Evolutionary conservation across 2,329 filamentous ascomycete genomes (phyloP).

Genomic region (Aspergillus ustus): DNA sequence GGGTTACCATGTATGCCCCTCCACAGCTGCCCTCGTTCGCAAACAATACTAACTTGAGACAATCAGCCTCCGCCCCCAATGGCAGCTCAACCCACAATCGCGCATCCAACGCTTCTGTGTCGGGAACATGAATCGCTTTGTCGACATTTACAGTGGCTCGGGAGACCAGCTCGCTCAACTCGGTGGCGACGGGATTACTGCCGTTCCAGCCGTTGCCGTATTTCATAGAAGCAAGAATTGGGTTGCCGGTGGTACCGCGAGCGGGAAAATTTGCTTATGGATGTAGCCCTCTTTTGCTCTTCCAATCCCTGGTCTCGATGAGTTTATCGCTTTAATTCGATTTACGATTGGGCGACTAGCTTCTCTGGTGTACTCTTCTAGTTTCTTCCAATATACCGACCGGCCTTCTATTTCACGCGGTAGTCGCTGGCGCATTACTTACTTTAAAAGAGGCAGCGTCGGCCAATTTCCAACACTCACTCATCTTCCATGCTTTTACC

Average conservation of each 20-base stretch:
- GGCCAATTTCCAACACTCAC: too few relatives aligned
- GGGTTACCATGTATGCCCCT: slow-evolving; percentile 76
- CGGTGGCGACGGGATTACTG: slow-evolving; percentile 87
- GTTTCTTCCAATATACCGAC: too few relatives aligned
- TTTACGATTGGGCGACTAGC: too few relatives aligned
- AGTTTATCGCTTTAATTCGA: background rate
- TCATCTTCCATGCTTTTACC: too few relatives aligned
- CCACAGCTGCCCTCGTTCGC: background rate
- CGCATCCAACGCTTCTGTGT: slow-evolving; percentile 87
- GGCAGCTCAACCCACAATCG: slow-evolving; percentile 80
- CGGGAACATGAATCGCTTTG: slow-evolving; percentile 97
- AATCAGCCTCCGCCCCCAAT: slow-evolving; percentile 76
- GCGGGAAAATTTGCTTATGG: slow-evolving; percentile 92
- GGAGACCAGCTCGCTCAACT: slow-evolving; percentile 89
- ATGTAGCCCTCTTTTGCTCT: slow-evolving; percentile 55
- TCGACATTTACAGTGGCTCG: slow-evolving; percentile 82
- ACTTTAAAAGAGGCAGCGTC: too few relatives aligned
- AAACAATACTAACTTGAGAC: background rate
- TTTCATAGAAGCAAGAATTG: slow-evolving; percentile 88
- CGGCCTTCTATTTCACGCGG: too few relatives aligned
- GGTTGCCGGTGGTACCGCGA: slow-evolving; percentile 89
- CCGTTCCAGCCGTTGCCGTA: slow-evolving; percentile 88
- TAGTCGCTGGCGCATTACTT: too few relatives aligned
- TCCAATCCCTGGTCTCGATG: background rate
- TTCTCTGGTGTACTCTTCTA: too few relatives aligned